These are phyloP conservation scores for Erodium trifolium DNA, from an alignment of 441 rosid species.

Conservation along the genomic window DNA sequence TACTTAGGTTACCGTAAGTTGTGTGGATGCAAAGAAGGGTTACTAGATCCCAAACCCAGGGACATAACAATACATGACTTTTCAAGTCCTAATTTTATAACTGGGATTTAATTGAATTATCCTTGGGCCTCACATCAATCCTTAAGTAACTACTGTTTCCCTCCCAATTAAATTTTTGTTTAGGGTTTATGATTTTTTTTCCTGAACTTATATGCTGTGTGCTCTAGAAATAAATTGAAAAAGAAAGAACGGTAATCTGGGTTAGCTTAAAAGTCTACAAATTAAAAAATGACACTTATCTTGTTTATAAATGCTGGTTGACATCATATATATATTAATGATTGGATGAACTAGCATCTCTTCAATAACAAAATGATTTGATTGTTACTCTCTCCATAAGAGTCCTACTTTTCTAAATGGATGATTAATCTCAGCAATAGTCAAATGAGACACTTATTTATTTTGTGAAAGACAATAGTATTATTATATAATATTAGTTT, in stretches of 20 bases:
- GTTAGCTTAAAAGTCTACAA: not conserved
- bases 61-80: too few relatives aligned
- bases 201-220: not conserved
- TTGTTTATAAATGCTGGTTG: not conserved
- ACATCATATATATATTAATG: not conserved
- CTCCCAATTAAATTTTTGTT: slow-evolving; percentile 1
- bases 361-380: not conserved
- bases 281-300: not conserved
- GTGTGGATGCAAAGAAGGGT: too few relatives aligned
- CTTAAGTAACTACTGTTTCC: slow-evolving; percentile 45
- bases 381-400: not conserved
- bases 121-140: slow-evolving; percentile 63
- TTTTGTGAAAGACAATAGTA: too few relatives aligned
- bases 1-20: too few relatives aligned
- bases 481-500: not conserved
- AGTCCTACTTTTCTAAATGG: not conserved
- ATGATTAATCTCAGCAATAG: not conserved
- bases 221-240: not conserved
- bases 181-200: slow-evolving; percentile 6
- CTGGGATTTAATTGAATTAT: slow-evolving; percentile 15
- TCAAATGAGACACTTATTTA: not conserved
- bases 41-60: too few relatives aligned
- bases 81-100: too few relatives aligned
- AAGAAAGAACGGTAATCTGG: not conserved
- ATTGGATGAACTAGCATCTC: not conserved